Conservation (phyloP, 225 moss, liverwort and hornwort species). For the Marchantia paleacea region DNA sequence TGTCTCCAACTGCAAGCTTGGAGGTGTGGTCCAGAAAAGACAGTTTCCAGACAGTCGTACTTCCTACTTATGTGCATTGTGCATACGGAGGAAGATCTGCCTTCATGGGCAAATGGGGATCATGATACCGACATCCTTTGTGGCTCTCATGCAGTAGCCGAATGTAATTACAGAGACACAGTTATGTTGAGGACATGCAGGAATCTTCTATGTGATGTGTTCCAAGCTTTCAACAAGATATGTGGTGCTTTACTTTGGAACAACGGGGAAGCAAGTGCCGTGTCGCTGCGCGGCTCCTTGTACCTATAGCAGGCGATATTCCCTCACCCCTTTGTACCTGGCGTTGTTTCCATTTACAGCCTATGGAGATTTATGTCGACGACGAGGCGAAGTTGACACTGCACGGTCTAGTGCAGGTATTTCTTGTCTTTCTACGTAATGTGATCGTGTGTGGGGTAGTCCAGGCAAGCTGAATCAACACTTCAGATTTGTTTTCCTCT, state of each 20-base stretch:
- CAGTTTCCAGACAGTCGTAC: constrained; percentile 46
- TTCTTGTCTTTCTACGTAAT: not conserved
- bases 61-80: constrained; percentile 59
- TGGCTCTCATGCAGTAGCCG: constrained; percentile 57
- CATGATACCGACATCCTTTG: constrained; percentile 50
- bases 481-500: not conserved
- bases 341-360: constrained; percentile 77
- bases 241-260: constrained; percentile 54
- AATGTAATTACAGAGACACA: constrained; percentile 42
- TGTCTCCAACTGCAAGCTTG: constrained; percentile 40
- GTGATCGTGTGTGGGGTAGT: not conserved
- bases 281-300: constrained; percentile 28
- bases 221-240: constrained; percentile 49
- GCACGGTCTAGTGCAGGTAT: constrained; percentile 93
- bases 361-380: constrained; percentile 99
- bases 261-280: constrained; percentile 25
- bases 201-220: constrained; percentile 63
- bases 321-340: constrained; percentile 81
- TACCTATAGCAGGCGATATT: constrained; percentile 45
- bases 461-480: not conserved
- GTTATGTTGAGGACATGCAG: constrained; percentile 53
- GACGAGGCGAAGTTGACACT: constrained; percentile 97
- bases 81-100: constrained; percentile 57
- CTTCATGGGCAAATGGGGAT: constrained; percentile 43
- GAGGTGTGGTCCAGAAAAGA: constrained; percentile 61